Conservation (phyloP, 306 rosid genomes). For the Senna siamea region DNA sequence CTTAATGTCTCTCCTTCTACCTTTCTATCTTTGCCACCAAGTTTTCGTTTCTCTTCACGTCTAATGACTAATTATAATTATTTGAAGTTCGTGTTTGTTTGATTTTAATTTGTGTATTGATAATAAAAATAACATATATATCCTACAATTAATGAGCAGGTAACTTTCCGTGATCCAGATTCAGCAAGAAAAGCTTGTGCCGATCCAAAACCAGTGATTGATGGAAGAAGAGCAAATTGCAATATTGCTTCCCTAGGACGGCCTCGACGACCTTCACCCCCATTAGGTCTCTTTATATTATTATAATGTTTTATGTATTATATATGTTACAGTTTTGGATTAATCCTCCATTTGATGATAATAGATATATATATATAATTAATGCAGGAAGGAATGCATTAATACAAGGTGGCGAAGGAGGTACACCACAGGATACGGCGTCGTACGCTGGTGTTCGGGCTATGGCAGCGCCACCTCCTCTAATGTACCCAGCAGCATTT, state of each 20-base stretch:
- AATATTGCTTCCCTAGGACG: constrained; percentile 71
- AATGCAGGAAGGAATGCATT: constrained; percentile 54
- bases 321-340: too few species aligned
- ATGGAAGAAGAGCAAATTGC: constrained; percentile 74
- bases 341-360: too few species aligned
- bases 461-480: constrained; percentile 46
- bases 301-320: neutral
- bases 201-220: constrained; percentile 72
- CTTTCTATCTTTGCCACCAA: neutral
- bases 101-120: too few species aligned
- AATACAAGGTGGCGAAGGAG: constrained; percentile 50
- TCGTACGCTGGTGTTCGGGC: constrained; percentile 49
- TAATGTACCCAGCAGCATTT: constrained; percentile 59
- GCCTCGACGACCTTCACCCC: constrained; percentile 70
- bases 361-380: too few species aligned
- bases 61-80: too few species aligned
- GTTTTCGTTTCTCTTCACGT: neutral
- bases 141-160: constrained; percentile 53
- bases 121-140: too few species aligned
- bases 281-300: constrained; percentile 62
- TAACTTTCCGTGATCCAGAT: constrained; percentile 77
- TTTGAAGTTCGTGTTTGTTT: too few species aligned
- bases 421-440: constrained; percentile 46
- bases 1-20: neutral
- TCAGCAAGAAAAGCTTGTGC: constrained; percentile 70